A percentile compares a stretch with the other conserved stretches of the same genome.
Evolutionary conservation across 148 eudicot genomes (phyloP).

Genomic region (Rhododendron henanense): DNA sequence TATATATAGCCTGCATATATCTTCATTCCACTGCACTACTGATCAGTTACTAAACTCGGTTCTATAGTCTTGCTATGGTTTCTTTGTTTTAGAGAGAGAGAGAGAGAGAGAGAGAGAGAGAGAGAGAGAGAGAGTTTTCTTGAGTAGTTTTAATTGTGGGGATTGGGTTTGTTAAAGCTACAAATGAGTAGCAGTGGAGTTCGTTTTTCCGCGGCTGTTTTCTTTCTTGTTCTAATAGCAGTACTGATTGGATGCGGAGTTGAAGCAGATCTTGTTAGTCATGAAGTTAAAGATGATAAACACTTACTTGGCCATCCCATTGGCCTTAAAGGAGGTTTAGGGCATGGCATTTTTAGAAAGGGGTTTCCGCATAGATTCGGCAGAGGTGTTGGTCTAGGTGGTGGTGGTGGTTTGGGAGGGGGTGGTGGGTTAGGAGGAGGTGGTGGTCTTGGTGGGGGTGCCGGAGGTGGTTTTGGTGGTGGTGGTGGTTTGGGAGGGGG

Average conservation of each 20-base stretch:
- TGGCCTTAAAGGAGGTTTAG: no score
- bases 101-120: background rate
- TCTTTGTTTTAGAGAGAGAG: background rate
- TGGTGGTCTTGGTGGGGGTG: background rate
- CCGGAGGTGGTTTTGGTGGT: background rate
- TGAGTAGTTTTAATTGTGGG: background rate
- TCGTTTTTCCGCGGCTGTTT: background rate
- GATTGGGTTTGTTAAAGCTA: background rate
- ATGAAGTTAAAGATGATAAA: constrained; percentile 13
- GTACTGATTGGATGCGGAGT: background rate
- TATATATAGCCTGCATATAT: background rate
- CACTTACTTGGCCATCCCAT: constrained; percentile 1
- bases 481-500: background rate
- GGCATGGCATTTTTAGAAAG: background rate
- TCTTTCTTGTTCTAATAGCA: background rate
- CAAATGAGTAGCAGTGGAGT: background rate
- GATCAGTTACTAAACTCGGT: background rate
- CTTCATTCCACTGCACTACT: background rate
- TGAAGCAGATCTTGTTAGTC: background rate
- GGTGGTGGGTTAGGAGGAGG: background rate
- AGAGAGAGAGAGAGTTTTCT: background rate
- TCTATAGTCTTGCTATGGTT: background rate
- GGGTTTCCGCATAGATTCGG: background rate
- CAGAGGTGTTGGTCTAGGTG: background rate
- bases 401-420: background rate